Conservation (phyloP, 768 basidiomycete genomes). For the Rhodotorula kratochvilovae region DNA sequence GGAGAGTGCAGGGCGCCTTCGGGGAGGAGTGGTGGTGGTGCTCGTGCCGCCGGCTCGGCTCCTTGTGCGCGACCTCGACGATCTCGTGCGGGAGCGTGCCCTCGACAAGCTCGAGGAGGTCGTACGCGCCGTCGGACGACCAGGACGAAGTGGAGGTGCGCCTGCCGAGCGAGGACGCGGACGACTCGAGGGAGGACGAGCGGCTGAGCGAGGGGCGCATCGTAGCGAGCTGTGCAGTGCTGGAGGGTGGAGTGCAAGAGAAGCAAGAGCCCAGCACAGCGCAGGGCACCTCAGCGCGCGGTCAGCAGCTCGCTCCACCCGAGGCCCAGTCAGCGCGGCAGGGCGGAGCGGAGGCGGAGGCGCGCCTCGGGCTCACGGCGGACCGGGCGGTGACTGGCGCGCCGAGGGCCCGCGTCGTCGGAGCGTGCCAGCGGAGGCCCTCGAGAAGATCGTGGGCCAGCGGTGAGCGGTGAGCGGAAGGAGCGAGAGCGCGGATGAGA, state of each 20-base stretch:
- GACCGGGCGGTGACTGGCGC: too few relatives aligned
- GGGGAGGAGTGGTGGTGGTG: not conserved
- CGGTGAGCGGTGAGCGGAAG: too few relatives aligned
- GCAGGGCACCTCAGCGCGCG: too few relatives aligned
- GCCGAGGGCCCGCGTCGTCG: too few relatives aligned
- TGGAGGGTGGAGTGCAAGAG: not conserved
- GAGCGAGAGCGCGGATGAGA: too few relatives aligned
- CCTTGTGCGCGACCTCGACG: not conserved
- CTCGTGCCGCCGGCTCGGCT: not conserved
- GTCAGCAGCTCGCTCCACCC: too few relatives aligned
- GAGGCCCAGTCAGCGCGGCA: too few relatives aligned
- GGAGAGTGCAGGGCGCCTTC: not conserved
- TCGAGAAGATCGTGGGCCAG: too few relatives aligned
- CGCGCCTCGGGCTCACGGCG: too few relatives aligned
- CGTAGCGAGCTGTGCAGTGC: not conserved
- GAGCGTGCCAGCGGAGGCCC: too few relatives aligned
- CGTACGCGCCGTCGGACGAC: constrained; percentile 1
- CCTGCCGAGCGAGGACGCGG: not conserved
- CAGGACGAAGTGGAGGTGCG: not conserved
- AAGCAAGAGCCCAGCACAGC: too few relatives aligned
- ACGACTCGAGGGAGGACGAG: not conserved
- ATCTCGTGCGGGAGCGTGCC: constrained; percentile 1
- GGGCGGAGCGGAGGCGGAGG: too few relatives aligned
- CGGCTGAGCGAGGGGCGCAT: not conserved
- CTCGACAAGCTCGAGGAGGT: constrained; percentile 6